Evolutionary conservation across 129 eudicot genomes (phyloP).

Genomic region (Ambrosia artemisiifolia): DNA sequence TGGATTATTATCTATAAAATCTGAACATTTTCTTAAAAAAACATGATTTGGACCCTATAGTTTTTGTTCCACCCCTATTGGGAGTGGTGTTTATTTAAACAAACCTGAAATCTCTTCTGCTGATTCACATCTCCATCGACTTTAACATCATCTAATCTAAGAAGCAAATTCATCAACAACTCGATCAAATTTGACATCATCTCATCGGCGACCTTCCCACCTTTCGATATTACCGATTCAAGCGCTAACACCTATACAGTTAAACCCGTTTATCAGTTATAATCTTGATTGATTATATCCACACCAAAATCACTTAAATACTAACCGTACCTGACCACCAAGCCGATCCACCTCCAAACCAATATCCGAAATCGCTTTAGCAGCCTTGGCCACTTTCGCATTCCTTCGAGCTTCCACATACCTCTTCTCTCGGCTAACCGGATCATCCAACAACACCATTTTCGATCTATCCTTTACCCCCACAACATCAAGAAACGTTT

Average conservation of each 20-base stretch:
- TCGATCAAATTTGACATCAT: slow-evolving; percentile 44
- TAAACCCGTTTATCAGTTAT: too few species aligned
- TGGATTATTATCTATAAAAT: too few species aligned
- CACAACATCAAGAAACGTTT: too few species aligned
- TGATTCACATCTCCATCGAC: slow-evolving; percentile 64
- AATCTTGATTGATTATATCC: too few species aligned
- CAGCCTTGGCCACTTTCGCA: slow-evolving; percentile 60
- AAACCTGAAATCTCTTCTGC: slow-evolving; percentile 85
- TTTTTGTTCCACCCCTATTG: too few species aligned
- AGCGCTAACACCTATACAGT: slow-evolving; percentile 33
- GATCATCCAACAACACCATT: too few species aligned
- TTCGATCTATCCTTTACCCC: too few species aligned
- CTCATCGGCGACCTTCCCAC: slow-evolving; percentile 33
- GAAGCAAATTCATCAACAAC: slow-evolving; percentile 63
- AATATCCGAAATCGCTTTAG: slow-evolving; percentile 53
- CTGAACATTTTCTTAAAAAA: too few species aligned
- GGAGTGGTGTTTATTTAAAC: too few species aligned
- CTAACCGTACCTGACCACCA: slow-evolving; percentile 40
- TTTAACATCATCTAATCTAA: slow-evolving; percentile 53
- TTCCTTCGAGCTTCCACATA: slow-evolving; percentile 52
- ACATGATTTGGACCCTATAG: too few species aligned
- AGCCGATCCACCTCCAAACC: slow-evolving; percentile 73
- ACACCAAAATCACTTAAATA: too few species aligned
- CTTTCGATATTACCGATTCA: slow-evolving; percentile 47
- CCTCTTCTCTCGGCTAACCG: too few species aligned